Evolutionary conservation across 768 basidiomycete genomes (phyloP), one percentile per base, ranked within the genome.

Genomic region (Lactarius pseudohatsudake): DNA sequence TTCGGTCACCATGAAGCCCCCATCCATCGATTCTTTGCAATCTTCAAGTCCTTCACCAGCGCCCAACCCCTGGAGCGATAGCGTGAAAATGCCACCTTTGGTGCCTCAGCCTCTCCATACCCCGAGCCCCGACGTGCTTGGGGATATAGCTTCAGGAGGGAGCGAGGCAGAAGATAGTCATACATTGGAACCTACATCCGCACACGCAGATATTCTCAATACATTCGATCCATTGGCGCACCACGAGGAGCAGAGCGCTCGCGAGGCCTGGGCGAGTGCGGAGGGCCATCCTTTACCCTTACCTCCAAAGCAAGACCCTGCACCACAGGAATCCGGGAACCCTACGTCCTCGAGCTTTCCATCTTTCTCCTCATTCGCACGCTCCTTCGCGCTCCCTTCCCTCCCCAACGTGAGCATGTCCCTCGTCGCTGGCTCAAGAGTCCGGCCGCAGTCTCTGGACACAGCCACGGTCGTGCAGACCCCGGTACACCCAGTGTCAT

Each of bases 141-240:
- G 40, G 26, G 62, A 32, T 15, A 2, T 56, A 34, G 26, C 22
- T 53, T 69, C 40, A 41, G 65, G 18, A 47, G 67, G 28, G 34
- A 57, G 53, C 56, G 54, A 68, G 28, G 22, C 38, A n/a, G 56
- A 54, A 2, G 54, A 61, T 7, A 32, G 16, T 26, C 54, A 4
- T 28, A 26, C 64, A 28, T 28, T 18, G 20, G 43, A 30, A 58
- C 36, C 40, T 55, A n/a, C 60, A 20, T 56, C 57, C 6, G 40
- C 28, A 53, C 55, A 34, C 3, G 20, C 56, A 15, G 75, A 75
- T 18, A 76, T 88, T 4, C 76, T 91, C 60, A 79, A 76, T 41
- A 84, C 89, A 72, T 91, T 92, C 73, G 89, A 92, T 76, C 89
- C 89, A 18, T 76, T 90, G 28, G 84, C 77, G 0, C 83, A 79